Percentiles rank a stretch among this genome's conserved stretches.
Conservation (phyloP, 2,329 filamentous ascomycete genomes). For the Ophiostoma novo-ulmi region DNA sequence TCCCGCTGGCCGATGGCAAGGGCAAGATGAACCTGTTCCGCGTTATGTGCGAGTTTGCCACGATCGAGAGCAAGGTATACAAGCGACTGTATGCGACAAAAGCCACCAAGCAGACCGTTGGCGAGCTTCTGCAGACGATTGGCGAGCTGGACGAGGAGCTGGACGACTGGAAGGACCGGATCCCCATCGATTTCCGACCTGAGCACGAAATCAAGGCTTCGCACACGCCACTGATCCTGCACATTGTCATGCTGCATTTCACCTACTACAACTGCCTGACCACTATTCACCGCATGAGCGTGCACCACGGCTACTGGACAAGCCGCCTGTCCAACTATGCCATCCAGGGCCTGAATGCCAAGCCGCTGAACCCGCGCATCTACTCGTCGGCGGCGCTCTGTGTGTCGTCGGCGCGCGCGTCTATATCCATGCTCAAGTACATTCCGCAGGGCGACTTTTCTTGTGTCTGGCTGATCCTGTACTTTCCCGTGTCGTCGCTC, state of each 20-base stretch:
- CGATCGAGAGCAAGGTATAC: conserved; percentile 92
- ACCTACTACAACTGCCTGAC: conserved; percentile 97
- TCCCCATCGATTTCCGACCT: conserved; percentile 92
- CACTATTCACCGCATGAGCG: conserved; percentile 96
- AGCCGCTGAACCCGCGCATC: conserved; percentile 85
- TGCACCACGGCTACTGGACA: conserved; percentile 98
- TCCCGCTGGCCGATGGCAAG: conserved; percentile 81
- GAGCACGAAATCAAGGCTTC: conserved; percentile 93
- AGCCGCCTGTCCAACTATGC: conserved; percentile 91
- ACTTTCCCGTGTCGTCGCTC: conserved; percentile 91
- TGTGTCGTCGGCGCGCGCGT: conserved; percentile 85
- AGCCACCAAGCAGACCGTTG: conserved; percentile 84
- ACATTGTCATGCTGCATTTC: conserved; percentile 91
- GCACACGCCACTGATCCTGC: conserved; percentile 87
- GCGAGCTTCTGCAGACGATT: conserved; percentile 90
- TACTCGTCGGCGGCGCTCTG: conserved; percentile 92
- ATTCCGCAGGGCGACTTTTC: conserved; percentile 92
- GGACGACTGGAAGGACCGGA: conserved; percentile 94
- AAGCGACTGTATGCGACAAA: conserved; percentile 88
- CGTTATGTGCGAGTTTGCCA: conserved; percentile 83
- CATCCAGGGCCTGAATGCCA: conserved; percentile 85
- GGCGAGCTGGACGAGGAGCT: conserved; percentile 85
- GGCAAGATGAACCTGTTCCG: conserved; percentile 94
- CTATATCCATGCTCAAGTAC: conserved; percentile 90
- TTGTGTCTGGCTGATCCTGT: conserved; percentile 93